Evolutionary conservation across 768 basidiomycete species (phyloP).

Genomic region (Nidularia sp.): DNA sequence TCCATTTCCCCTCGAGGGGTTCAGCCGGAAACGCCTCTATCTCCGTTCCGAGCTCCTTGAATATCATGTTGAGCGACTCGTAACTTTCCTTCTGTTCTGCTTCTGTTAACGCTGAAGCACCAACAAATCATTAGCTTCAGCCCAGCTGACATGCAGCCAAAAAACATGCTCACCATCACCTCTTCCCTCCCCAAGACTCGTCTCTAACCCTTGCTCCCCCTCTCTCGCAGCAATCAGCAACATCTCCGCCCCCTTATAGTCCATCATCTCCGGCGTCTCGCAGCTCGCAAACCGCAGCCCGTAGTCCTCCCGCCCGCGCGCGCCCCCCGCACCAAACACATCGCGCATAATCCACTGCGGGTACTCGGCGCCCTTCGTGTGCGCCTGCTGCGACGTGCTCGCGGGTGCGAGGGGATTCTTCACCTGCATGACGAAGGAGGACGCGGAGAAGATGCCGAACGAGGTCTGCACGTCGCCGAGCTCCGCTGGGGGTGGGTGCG

Average conservation of each 20-base stretch:
- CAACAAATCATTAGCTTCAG: neutral
- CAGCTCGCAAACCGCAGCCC: constrained; percentile 51
- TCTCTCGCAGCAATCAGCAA: constrained; percentile 49
- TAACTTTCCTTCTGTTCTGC: constrained; percentile 33
- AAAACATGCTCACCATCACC: constrained; percentile 37
- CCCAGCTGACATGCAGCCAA: neutral
- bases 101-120: constrained; percentile 30
- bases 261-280: constrained; percentile 45
- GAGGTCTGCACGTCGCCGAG: constrained; percentile 48
- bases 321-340: constrained; percentile 37
- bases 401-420: constrained; percentile 54
- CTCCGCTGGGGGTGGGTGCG: constrained; percentile 40
- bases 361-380: constrained; percentile 35
- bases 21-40: constrained; percentile 36
- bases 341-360: constrained; percentile 39
- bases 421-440: constrained; percentile 55
- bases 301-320: constrained; percentile 37
- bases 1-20: constrained; percentile 49
- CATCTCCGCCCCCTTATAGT: constrained; percentile 51
- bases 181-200: constrained; percentile 46
- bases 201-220: constrained; percentile 42
- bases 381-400: constrained; percentile 23
- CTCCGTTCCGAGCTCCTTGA: constrained; percentile 43
- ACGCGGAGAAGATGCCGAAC: constrained; percentile 48
- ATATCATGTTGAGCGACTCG: constrained; percentile 33